Evolutionary conservation across 1,284 basidiomycete species (phyloP).

Genomic region (Trichosporon sp.): DNA sequence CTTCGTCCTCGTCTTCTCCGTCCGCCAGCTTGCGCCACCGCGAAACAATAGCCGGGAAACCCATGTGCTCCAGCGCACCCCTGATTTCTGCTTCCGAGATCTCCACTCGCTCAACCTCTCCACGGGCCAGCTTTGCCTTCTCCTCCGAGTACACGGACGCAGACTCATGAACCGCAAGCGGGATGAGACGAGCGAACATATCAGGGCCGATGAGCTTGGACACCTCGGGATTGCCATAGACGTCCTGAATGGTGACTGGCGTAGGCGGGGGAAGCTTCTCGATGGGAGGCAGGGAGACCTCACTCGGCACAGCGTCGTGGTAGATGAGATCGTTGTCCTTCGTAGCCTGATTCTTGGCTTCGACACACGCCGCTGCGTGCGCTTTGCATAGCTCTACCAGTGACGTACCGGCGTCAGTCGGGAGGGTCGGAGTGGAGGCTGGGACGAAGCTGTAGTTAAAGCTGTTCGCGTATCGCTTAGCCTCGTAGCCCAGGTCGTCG

Average conservation of each 20-base stretch:
- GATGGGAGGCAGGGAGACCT: conserved; percentile 70
- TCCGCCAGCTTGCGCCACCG: conserved; percentile 72
- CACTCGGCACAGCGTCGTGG: conserved; percentile 81
- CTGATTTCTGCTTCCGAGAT: conserved; percentile 72
- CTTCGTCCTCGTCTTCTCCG: conserved; percentile 52
- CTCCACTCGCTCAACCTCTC: conserved; percentile 81
- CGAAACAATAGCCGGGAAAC: conserved; percentile 68
- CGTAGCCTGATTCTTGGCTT: conserved; percentile 68
- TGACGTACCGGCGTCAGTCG: conserved; percentile 72
- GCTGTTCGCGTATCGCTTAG: conserved; percentile 60
- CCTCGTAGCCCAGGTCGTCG: conserved; percentile 78
- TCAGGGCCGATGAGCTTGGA: conserved; percentile 92
- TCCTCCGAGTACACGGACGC: conserved; percentile 97
- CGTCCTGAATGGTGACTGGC: conserved; percentile 85
- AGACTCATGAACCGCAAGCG: conserved; percentile 90
- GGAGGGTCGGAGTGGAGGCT: conserved; percentile 71
- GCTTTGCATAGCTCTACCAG: conserved; percentile 77
- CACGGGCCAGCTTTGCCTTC: conserved; percentile 91
- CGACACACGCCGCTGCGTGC: conserved; percentile 69
- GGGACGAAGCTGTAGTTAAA: conserved; percentile 71
- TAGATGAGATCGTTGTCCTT: conserved; percentile 98
- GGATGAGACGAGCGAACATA: conserved; percentile 81
- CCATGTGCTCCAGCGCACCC: conserved; percentile 74
- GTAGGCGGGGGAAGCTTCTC: conserved; percentile 74
- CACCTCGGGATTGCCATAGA: conserved; percentile 84